Evolutionary conservation across 805 yeast genomes (phyloP).

Genomic region (Lipomyces mesembrius): DNA sequence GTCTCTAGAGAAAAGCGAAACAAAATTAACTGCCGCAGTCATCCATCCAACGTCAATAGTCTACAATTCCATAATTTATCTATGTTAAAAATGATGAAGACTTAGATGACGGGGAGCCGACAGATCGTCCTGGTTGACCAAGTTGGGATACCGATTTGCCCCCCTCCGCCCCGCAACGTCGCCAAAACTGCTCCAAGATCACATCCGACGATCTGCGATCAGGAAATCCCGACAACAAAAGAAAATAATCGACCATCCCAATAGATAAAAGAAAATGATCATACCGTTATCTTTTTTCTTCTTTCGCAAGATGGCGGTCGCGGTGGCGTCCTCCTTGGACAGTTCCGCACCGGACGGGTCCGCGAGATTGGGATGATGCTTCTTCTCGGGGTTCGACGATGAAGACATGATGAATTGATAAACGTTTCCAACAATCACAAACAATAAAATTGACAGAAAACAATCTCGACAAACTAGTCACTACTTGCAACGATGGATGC

Average conservation of each 20-base stretch:
- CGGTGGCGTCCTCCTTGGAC: conserved; percentile 71
- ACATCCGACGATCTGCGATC: neutral
- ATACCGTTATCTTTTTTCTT: conserved; percentile 92
- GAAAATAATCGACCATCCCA: neutral
- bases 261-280: conserved; percentile 15
- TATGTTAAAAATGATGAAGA: neutral
- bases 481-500: neutral
- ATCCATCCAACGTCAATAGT: neutral
- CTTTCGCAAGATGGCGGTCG: conserved; percentile 95
- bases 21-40: neutral
- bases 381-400: conserved; percentile 40
- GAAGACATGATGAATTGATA: conserved; percentile 13
- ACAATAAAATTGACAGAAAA: conserved; percentile 4
- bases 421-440: conserved; percentile 7
- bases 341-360: conserved; percentile 71
- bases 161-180: neutral
- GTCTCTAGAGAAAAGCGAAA: neutral
- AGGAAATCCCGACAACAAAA: neutral
- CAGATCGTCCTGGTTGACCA: neutral
- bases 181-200: neutral
- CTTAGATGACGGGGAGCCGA: neutral
- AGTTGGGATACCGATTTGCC: conserved; percentile 2
- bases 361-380: conserved; percentile 47
- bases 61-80: neutral
- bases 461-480: conserved; percentile 5